Percentiles rank a stretch among this genome's conserved stretches.
These are phyloP conservation scores for Phytophthora rubi DNA, from an alignment of 352 stramenopile genomes.

Conservation along the genomic window DNA sequence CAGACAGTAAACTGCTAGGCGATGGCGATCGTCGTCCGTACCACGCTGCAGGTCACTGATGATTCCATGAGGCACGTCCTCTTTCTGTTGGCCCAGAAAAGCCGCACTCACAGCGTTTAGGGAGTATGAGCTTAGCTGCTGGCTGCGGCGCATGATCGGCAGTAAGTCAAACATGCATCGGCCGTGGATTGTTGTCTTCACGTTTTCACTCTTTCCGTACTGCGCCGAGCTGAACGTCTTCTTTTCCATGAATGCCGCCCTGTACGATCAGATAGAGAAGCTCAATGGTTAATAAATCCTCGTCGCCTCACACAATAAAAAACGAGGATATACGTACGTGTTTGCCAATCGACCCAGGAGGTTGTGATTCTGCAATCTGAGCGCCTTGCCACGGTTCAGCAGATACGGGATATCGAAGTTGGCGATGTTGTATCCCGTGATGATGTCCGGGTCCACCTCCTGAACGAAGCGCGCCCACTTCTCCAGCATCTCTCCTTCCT, in stretches of 20 bases:
- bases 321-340: conserved; percentile 49
- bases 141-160: conserved; percentile 99
- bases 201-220: conserved; percentile 98
- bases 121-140: conserved; percentile 99
- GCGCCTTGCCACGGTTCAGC: conserved; percentile 96
- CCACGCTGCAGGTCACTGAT: conserved; percentile 96
- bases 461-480: conserved; percentile 98
- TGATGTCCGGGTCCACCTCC: conserved; percentile 97
- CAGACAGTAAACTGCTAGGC: conserved; percentile 99
- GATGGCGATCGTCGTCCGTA: conserved; percentile 97
- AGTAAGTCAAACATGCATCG: conserved; percentile 99
- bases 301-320: conserved; percentile 5
- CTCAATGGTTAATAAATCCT: conserved; percentile 7
- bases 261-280: conserved; percentile 10
- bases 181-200: conserved; percentile 98
- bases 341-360: conserved; percentile 91
- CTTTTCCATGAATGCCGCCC: conserved; percentile 93
- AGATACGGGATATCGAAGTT: conserved; percentile 99
- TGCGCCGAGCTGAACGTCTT: conserved; percentile 98
- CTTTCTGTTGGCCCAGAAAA: conserved; percentile 99
- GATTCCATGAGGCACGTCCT: conserved; percentile 99
- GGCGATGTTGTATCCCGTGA: conserved; percentile 99
- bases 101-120: conserved; percentile 98
- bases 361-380: conserved; percentile 83
- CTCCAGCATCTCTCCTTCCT: conserved; percentile 97